These are phyloP conservation scores for Penicillium robsamsonii DNA, from an alignment of 495 filamentous ascomycete genomes.

Conservation along the genomic window DNA sequence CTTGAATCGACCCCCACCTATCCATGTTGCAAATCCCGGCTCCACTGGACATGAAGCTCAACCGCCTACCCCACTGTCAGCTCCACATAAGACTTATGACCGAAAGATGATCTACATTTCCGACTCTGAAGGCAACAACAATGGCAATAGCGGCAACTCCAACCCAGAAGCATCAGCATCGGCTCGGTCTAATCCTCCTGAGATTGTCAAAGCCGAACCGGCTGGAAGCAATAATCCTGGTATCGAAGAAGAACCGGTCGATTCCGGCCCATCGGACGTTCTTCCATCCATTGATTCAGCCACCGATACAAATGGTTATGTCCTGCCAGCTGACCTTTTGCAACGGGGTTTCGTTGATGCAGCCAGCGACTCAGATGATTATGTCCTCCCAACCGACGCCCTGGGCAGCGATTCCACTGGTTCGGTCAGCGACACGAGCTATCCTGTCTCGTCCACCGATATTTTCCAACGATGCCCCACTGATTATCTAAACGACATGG, in stretches of 20 bases:
- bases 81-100: background rate
- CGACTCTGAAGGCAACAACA: background rate
- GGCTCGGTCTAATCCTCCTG: background rate
- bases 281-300: background rate
- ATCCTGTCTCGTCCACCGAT: too few relatives aligned
- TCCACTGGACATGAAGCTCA: background rate
- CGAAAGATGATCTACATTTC: background rate
- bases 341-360: too few relatives aligned
- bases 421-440: background rate
- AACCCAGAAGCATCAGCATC: background rate
- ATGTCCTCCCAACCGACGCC: background rate
- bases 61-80: background rate
- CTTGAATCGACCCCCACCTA: background rate
- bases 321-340: too few relatives aligned
- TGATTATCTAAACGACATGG: too few relatives aligned
- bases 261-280: background rate
- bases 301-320: too few relatives aligned
- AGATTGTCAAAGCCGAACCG: background rate
- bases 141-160: background rate
- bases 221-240: background rate
- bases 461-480: too few relatives aligned
- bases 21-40: too few relatives aligned
- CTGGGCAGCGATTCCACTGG: background rate
- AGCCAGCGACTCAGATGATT: background rate
- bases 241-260: background rate